Conservation (phyloP, 2,329 filamentous ascomycete genomes). For the Tolypocladium album region DNA sequence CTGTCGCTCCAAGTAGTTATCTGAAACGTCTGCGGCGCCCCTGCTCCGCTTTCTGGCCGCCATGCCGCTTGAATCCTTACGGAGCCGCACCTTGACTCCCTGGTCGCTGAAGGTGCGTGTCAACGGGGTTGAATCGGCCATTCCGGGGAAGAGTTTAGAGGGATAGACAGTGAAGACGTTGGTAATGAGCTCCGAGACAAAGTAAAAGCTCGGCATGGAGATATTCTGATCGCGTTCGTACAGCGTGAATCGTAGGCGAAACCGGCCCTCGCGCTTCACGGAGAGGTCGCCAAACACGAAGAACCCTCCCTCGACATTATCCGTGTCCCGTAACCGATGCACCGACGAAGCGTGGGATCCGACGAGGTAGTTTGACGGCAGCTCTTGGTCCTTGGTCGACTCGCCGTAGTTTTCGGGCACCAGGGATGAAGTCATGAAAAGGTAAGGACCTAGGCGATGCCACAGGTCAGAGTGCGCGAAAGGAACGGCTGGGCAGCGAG, state of each 20-base stretch:
- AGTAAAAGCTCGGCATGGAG: slow-evolving; percentile 9
- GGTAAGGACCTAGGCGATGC: slow-evolving; percentile 30
- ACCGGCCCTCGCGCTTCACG: slow-evolving; percentile 62
- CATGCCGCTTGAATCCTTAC: slow-evolving; percentile 65
- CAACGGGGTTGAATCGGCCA: slow-evolving; percentile 71
- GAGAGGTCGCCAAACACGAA: slow-evolving; percentile 90
- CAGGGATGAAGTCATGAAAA: slow-evolving; percentile 35
- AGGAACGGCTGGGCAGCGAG: neutral
- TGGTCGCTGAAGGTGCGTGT: slow-evolving; percentile 80
- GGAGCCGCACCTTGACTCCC: slow-evolving; percentile 69
- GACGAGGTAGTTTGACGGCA: slow-evolving; percentile 42
- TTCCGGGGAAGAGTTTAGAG: slow-evolving; percentile 64
- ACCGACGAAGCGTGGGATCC: slow-evolving; percentile 73
- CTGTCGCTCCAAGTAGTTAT: slow-evolving; percentile 7
- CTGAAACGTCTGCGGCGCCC: slow-evolving; percentile 9
- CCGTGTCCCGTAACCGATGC: slow-evolving; percentile 68
- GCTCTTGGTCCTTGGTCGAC: slow-evolving; percentile 17
- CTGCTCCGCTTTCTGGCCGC: slow-evolving; percentile 35
- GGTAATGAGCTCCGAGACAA: slow-evolving; percentile 25
- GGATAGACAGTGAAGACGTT: slow-evolving; percentile 56
- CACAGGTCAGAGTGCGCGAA: neutral
- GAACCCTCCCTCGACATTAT: slow-evolving; percentile 71
- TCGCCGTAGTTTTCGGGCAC: slow-evolving; percentile 30
- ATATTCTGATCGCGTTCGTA: slow-evolving; percentile 34
- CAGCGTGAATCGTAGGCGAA: slow-evolving; percentile 64